A percentile compares a stretch with the other conserved stretches of the same genome.
phyloP scores from a whole-genome alignment of 73 alveolate species.

The Paramecium caudatum region DNA sequence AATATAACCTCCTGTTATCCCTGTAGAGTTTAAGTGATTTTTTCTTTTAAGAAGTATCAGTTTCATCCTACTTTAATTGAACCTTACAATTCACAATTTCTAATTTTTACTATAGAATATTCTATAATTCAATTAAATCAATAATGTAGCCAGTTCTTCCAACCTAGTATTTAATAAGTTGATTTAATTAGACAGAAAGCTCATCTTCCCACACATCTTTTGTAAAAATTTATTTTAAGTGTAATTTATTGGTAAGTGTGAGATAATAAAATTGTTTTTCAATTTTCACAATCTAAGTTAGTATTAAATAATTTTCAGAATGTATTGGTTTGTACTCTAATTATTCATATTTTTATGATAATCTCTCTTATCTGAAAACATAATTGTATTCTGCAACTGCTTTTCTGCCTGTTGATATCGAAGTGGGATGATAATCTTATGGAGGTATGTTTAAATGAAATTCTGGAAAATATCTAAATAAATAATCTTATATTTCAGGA shows the following conservation, averaged over 20 bases:
- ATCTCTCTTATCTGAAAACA: not conserved
- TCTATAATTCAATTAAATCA: constrained; percentile 14
- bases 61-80: constrained; percentile 1
- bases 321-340: constrained; percentile 26
- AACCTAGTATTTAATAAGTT: not conserved
- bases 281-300: constrained; percentile 30
- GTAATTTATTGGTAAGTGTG: not conserved
- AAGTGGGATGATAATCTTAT: constrained; percentile 11
- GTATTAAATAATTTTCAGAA: not conserved
- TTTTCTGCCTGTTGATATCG: not conserved
- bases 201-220: constrained; percentile 46
- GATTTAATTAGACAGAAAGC: not conserved
- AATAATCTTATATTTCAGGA: constrained; percentile 20
- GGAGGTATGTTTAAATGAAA: not conserved
- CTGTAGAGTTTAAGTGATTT: not conserved
- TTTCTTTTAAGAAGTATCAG: constrained; percentile 26
- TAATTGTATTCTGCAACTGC: not conserved
- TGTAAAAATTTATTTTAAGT: not conserved
- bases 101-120: not conserved
- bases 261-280: constrained; percentile 30
- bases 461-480: constrained; percentile 41
- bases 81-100: constrained; percentile 9
- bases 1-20: not conserved
- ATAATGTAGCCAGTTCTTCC: constrained; percentile 65
- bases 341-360: not conserved